A percentile compares a stretch with the other conserved stretches of the same genome.
These are phyloP conservation scores for Setaria viridis DNA, from an alignment of 202 grass and related monocot genomes.

Conservation along the genomic window DNA sequence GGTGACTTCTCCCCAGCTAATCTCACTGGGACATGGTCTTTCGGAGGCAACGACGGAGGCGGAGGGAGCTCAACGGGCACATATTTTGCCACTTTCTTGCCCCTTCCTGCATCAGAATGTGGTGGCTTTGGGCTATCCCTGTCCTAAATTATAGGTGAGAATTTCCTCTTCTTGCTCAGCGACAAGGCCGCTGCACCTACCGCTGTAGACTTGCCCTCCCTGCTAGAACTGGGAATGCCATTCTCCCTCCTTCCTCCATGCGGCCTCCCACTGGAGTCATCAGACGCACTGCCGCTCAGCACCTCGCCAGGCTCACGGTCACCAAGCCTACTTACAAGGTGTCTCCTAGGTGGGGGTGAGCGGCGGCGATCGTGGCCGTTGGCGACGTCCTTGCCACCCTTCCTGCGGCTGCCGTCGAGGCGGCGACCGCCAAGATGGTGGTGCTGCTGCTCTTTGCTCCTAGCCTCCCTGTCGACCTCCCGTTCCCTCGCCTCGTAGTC, in stretches of 20 bases:
- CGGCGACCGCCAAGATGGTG: slow-evolving; percentile 45
- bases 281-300: slow-evolving; percentile 82
- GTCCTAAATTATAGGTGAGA: slow-evolving; percentile 95
- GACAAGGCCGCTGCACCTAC: neutral
- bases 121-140: slow-evolving; percentile 59
- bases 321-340: slow-evolving; percentile 49
- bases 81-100: slow-evolving; percentile 27
- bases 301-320: slow-evolving; percentile 91
- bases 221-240: slow-evolving; percentile 46
- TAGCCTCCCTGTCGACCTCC: slow-evolving; percentile 65
- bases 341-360: slow-evolving; percentile 55
- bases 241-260: slow-evolving; percentile 58
- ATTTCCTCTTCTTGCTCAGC: slow-evolving; percentile 80
- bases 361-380: slow-evolving; percentile 65
- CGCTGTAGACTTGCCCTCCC: slow-evolving; percentile 21
- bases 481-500: slow-evolving; percentile 75
- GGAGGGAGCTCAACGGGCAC: slow-evolving; percentile 58
- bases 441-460: slow-evolving; percentile 51
- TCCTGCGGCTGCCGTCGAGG: slow-evolving; percentile 50
- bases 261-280: slow-evolving; percentile 62
- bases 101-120: slow-evolving; percentile 38
- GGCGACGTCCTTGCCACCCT: slow-evolving; percentile 55
- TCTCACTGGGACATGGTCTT: slow-evolving; percentile 41
- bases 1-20: slow-evolving; percentile 46
- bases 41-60: slow-evolving; percentile 53